Base-by-base conservation (phyloP, 257 asterid genomes). In the Cynanchum wilfordii region DNA sequence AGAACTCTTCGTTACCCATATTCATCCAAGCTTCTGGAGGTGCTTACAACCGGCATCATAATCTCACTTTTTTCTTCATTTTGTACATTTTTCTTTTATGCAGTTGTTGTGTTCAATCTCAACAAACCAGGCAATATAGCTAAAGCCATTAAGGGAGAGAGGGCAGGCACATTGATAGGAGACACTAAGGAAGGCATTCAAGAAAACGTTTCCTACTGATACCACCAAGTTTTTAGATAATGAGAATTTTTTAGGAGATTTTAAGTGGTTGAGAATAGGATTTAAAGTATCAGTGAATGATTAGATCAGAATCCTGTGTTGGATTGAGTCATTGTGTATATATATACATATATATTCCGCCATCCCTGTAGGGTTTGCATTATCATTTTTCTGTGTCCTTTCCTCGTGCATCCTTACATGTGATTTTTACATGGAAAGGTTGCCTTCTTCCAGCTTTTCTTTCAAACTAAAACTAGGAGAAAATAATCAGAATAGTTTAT, bases 81-180 rank as follows among this genome's bases (percentile, higher is more conserved):
- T 52, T 38, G 16, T 54, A 19, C 19, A 0, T 78, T 77, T 67
- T 24, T 62, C 62, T 30, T 24, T 36, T 49, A 65, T 81, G 84
- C 91, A 94, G 98, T 94, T 82, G 98, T 89, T 1, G 96, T 94
- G 67, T 91, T 94, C 80, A 89, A 94, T 78, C 91, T 94, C 73
- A 88, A 91, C 80, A 88, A 85, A 73, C 82, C 87, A 0, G 99
- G 96, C 2, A 91, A 91, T 78, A 91, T 94, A 70, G 79, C 98
- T 0, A 88, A 82, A 83, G 99, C 99, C 60, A 89, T 93, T 55
- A 78, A 68, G 72, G 98, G 98, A 65, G 98, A 92, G 70, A 79
- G 80, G 42, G 96, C 90, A 0, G 96, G 98, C 63, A 89, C 98
- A 3, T 76, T 90, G 62, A 90, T 90, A 57, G 96, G 96, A 65